phyloP scores from a whole-genome alignment of 768 basidiomycete genomes.

The Albatrellus ellisii region DNA sequence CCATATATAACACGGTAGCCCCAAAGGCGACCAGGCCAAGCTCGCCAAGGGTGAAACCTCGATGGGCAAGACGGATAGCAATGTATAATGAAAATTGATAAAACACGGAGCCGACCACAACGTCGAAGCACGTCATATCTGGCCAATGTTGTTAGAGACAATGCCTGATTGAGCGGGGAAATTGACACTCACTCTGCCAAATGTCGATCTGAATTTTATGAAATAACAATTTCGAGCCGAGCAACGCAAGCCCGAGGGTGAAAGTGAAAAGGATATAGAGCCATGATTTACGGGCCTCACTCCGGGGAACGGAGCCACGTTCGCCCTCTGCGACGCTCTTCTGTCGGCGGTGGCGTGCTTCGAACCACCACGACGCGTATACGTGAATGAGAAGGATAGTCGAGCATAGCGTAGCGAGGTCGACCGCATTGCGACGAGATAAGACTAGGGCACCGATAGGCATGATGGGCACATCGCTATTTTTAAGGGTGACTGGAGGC shows the following conservation, averaged over 20 bases:
- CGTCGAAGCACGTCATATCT: slow-evolving; percentile 76
- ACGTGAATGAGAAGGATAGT: slow-evolving; percentile 71
- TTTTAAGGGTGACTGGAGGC: slow-evolving; percentile 41
- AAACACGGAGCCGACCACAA: slow-evolving; percentile 59
- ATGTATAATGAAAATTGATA: slow-evolving; percentile 89
- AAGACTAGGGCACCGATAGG: slow-evolving; percentile 42
- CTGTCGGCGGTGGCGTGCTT: slow-evolving; percentile 33
- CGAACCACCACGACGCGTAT: slow-evolving; percentile 63
- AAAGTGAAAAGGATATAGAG: slow-evolving; percentile 56
- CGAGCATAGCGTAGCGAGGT: slow-evolving; percentile 72
- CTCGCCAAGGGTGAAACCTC: slow-evolving; percentile 94
- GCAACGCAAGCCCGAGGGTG: slow-evolving; percentile 33
- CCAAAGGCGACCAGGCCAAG: slow-evolving; percentile 82
- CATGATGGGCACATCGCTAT: slow-evolving; percentile 27
- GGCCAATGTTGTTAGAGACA: not conserved
- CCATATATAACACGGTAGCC: slow-evolving; percentile 76
- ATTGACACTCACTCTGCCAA: slow-evolving; percentile 49
- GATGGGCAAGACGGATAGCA: slow-evolving; percentile 79
- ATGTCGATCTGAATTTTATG: slow-evolving; percentile 31
- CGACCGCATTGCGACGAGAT: slow-evolving; percentile 65
- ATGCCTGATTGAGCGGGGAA: not conserved
- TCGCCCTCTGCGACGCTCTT: slow-evolving; percentile 46
- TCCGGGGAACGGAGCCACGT: slow-evolving; percentile 64
- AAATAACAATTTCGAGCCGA: slow-evolving; percentile 37
- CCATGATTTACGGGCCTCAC: slow-evolving; percentile 47